Base-by-base conservation (phyloP, 441 rosid species). In the Pelargonium fulgidum region DNA sequence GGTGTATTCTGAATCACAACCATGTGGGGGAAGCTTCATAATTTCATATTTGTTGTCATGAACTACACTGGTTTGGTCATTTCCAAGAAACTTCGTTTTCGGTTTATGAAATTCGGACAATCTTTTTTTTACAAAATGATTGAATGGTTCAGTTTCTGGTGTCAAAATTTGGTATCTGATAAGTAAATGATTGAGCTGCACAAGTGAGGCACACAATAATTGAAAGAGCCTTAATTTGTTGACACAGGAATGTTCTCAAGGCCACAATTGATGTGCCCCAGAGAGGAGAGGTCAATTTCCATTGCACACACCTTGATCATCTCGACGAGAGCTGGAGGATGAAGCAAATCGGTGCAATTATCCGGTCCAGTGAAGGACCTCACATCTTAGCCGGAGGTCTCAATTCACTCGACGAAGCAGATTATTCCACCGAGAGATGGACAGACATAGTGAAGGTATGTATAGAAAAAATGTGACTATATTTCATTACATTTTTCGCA, bases 261-360 rank as follows among this genome's bases (percentile, higher is more conserved):
- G 94, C 89, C 45, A 91, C 91, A 5, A 78, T 93, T 73, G 80
- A 81, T 62, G 86, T 88, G 64, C 98, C 98, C 42, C 73, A 89
- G 90, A 89, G 87, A 20, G 96, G 96, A 76, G 96, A 93, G 72
- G 79, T 93, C 61, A 85, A 85, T 63, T 82, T 93, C 47, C 84
- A 84, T 74, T 89, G 94, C 80, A 93, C 98, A 0, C 97, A 93
- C 68, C 87, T 93, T 5, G 98, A 90, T 70, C 98, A 93, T 84
- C 75, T 93, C 69, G 84, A 93, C 74, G 98, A 93, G 75, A 81
- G 81, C 20, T 93, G 98, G 98, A 75, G 96, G 75, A 84, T 90
- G 96, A 88, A 83, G 76, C 98, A 92, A 77, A 84, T 92, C 4
- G 79, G 73, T 47, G 85, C 96, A 13, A 85, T 92, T 50, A 84